Percentiles rank a stretch among this genome's conserved stretches.
Conservation (phyloP, 805 yeast species). For the Metschnikowia proteae region DNA sequence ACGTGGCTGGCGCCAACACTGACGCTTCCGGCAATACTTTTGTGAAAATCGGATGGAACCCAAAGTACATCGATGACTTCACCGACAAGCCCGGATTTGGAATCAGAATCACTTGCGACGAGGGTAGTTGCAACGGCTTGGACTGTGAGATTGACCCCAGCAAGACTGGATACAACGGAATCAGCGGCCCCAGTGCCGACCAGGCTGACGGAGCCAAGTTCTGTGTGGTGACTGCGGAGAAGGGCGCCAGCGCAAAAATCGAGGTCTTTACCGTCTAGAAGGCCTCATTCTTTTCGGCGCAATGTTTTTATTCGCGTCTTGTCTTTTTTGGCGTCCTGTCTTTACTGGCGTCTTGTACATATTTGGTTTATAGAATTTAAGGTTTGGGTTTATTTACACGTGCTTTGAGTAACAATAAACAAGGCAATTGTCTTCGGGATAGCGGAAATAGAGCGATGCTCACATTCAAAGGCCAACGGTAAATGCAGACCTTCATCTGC, state of each 20-base stretch:
- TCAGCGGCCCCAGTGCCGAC: conserved; percentile 43
- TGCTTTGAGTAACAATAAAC: background rate
- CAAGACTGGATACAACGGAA: conserved; percentile 53
- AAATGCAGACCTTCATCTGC: background rate
- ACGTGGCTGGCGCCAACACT: conserved; percentile 87
- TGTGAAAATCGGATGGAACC: conserved; percentile 90
- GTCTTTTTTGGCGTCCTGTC: too few relatives aligned
- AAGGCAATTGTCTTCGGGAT: background rate
- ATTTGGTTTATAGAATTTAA: background rate
- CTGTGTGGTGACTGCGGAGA: conserved; percentile 77
- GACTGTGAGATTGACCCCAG: conserved; percentile 82
- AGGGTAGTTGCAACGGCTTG: conserved; percentile 64
- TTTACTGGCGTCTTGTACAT: background rate
- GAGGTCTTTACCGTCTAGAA: conserved; percentile 52
- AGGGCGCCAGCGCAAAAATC: conserved; percentile 60
- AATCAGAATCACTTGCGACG: conserved; percentile 67
- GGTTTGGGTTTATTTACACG: background rate
- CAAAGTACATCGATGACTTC: conserved; percentile 70
- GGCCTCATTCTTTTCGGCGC: background rate
- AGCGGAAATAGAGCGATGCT: background rate
- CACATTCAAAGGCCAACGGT: background rate
- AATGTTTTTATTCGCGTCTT: too few relatives aligned
- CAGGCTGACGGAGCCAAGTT: conserved; percentile 57
- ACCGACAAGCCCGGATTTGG: conserved; percentile 64
- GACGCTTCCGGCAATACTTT: conserved; percentile 66